Evolutionary conservation across 164 flowering plant genomes (phyloP), one percentile per base, ranked within the genome.

Genomic region (Nelumbo lutea): DNA sequence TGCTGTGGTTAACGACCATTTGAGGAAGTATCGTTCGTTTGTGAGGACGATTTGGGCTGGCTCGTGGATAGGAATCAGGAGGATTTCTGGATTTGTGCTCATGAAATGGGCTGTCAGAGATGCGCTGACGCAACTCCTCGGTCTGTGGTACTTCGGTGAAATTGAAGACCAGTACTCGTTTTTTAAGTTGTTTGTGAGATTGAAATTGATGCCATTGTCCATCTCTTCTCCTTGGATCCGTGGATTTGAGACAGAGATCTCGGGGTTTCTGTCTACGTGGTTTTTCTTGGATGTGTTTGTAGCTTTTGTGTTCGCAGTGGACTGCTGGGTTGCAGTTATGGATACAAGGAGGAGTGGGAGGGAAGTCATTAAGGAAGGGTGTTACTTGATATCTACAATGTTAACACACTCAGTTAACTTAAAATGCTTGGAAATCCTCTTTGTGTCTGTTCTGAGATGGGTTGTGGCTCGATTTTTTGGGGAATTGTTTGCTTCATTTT

Each of bases 101-200:
- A 82, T 96, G 90, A 83, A 86, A 69, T 96, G 98, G 99, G 97
- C 97, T 1, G 88, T 93, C 45, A 82, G 96, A 74, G 99, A 93
- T 72, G 98, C 97, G 1, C 64, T 96, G 69, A 86, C 96, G 2
- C 98, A 96, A 82, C 70, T 96, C 39, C 82, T 96, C 9, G 98
- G 97, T 3, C 70, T 96, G 66, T 91, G 88, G 86, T 90, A 80
- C 72, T 96, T 96, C 42, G 91, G 97, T 5, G 98, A 93, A 65
- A 78, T 96, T 71, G 91, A 93, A 45, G 96, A 96, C 72, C 97
- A 91, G 75, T 84, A 86, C 70, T 84, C 88, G 2, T 84, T 96
- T 67, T 87, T 96, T 46, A 90, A 87, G 78, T 80, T 96, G 45
- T 86, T 96, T 80, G 82, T 96, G 76, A 85, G 90, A 67, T 81